Conservation (phyloP, 2,329 filamentous ascomycete genomes). For the Colletotrichum plurivorum region DNA sequence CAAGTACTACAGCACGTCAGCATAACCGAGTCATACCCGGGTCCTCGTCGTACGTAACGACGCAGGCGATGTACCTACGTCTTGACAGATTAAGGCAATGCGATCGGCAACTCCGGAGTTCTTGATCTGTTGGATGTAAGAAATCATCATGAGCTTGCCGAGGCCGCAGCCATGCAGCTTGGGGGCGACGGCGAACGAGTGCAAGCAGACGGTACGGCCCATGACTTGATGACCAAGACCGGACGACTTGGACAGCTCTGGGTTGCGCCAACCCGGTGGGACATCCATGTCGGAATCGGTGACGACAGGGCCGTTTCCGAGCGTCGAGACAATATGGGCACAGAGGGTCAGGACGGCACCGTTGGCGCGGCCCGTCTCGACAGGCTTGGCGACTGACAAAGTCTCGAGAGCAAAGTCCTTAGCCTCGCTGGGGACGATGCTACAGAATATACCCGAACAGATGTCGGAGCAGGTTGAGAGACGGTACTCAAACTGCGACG, state of each 20-base stretch:
- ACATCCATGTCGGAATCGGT: conserved; percentile 84
- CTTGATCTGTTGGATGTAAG: conserved; percentile 83
- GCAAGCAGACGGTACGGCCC: conserved; percentile 83
- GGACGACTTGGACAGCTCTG: conserved; percentile 48
- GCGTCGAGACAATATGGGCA: conserved; percentile 83
- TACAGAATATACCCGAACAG: conserved; percentile 84
- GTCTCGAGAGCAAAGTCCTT: conserved; percentile 67
- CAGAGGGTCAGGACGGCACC: conserved; percentile 75
- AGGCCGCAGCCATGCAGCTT: conserved; percentile 81
- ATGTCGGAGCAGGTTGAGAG: conserved; percentile 82
- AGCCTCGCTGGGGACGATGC: conserved; percentile 62
- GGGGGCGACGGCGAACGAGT: conserved; percentile 85
- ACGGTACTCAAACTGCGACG: conserved; percentile 79
- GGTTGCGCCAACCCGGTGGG: conserved; percentile 75
- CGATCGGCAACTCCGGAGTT: conserved; percentile 78
- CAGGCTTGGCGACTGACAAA: conserved; percentile 65
- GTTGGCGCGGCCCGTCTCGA: conserved; percentile 72
- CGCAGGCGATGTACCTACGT: conserved; percentile 60
- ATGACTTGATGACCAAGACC: conserved; percentile 78
- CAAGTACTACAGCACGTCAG: conserved; percentile 64
- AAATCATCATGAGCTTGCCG: conserved; percentile 80
- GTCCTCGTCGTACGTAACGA: neutral
- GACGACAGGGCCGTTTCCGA: conserved; percentile 73
- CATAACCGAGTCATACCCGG: neutral
- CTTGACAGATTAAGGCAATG: conserved; percentile 83